Percentiles rank a stretch among this genome's conserved stretches.
Conservation (phyloP, 176 grass and related monocot species). For the Chloris gayana region DNA sequence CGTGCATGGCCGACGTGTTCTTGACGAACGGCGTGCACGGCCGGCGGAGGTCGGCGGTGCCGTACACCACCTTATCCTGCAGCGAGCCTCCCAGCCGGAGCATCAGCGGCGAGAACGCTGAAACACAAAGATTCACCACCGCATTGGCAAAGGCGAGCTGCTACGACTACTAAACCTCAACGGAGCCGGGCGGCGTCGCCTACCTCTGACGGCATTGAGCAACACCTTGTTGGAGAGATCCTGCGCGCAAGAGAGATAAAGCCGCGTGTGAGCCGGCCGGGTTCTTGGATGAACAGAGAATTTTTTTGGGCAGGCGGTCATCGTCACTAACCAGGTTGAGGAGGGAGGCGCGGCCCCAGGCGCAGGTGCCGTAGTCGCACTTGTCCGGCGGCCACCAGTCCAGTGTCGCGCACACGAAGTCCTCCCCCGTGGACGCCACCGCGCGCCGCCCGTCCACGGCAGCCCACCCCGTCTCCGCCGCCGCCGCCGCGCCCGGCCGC, state of each 20-base stretch:
- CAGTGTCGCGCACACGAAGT: slow-evolving; percentile 91
- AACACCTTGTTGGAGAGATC: slow-evolving; percentile 80
- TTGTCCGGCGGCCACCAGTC: slow-evolving; percentile 99
- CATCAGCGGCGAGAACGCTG: slow-evolving; percentile 68
- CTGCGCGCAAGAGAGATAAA: slow-evolving; percentile 44
- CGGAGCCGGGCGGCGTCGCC: not conserved
- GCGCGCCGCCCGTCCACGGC: slow-evolving; percentile 52
- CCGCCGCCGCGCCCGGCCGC: slow-evolving; percentile 20
- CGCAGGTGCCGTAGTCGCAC: slow-evolving; percentile 95
- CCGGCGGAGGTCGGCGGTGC: not conserved
- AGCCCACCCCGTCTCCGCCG: not conserved
- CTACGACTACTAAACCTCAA: not conserved
- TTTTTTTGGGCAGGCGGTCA: not conserved
- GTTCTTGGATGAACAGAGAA: not conserved
- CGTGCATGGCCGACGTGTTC: slow-evolving; percentile 59
- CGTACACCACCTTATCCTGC: slow-evolving; percentile 69
- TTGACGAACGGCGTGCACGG: slow-evolving; percentile 59
- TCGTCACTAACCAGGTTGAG: slow-evolving; percentile 71
- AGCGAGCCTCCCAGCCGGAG: slow-evolving; percentile 73
- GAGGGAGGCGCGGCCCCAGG: slow-evolving; percentile 74
- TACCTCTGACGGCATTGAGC: slow-evolving; percentile 86
- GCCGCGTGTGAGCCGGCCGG: not conserved
- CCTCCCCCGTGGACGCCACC: slow-evolving; percentile 70
- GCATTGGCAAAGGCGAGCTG: not conserved
- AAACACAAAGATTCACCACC: not conserved